These are phyloP conservation scores for Babesia sp. DNA, from an alignment of 169 alveolate species.

Conservation along the genomic window DNA sequence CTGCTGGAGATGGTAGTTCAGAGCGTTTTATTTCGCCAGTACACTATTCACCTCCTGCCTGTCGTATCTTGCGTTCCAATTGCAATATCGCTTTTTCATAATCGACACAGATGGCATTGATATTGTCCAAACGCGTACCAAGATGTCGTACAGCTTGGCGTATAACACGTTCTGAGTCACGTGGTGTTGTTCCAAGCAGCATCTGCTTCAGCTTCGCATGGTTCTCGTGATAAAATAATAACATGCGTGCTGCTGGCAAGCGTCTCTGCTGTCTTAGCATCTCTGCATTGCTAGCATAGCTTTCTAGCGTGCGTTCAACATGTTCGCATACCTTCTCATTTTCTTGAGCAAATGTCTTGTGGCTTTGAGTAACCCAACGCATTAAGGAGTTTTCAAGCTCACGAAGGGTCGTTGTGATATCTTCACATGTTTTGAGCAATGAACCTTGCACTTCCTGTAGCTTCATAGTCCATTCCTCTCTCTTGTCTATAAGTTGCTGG, in stretches of 20 bases:
- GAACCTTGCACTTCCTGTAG: conserved; percentile 49
- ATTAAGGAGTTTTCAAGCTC: conserved; percentile 10
- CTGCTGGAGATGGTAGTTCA: too few relatives aligned
- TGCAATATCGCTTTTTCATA: conserved; percentile 6
- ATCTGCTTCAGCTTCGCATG: conserved; percentile 28
- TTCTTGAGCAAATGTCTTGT: conserved; percentile 15
- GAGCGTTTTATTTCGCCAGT: too few relatives aligned
- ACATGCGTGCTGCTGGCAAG: conserved; percentile 17
- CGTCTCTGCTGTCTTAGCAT: conserved; percentile 54
- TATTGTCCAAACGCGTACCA: conserved; percentile 18
- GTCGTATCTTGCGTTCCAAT: conserved; percentile 29
- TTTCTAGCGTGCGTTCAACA: conserved; percentile 23
- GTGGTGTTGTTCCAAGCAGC: conserved; percentile 53
- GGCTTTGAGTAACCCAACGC: conserved; percentile 39
- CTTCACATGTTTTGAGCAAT: conserved; percentile 16
- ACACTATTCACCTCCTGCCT: background rate
- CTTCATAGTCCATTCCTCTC: conserved; percentile 74
- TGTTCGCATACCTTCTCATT: conserved; percentile 27
- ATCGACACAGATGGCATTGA: conserved; percentile 17
- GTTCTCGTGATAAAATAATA: conserved; percentile 53
- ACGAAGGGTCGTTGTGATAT: conserved; percentile 15
- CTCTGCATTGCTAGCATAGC: conserved; percentile 36
- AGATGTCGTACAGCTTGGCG: conserved; percentile 24
- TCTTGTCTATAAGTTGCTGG: conserved; percentile 68
- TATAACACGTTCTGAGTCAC: conserved; percentile 51